A percentile compares a stretch with the other conserved stretches of the same genome.
Conservation (phyloP, 495 filamentous ascomycete genomes). For the Evernia prunastri region DNA sequence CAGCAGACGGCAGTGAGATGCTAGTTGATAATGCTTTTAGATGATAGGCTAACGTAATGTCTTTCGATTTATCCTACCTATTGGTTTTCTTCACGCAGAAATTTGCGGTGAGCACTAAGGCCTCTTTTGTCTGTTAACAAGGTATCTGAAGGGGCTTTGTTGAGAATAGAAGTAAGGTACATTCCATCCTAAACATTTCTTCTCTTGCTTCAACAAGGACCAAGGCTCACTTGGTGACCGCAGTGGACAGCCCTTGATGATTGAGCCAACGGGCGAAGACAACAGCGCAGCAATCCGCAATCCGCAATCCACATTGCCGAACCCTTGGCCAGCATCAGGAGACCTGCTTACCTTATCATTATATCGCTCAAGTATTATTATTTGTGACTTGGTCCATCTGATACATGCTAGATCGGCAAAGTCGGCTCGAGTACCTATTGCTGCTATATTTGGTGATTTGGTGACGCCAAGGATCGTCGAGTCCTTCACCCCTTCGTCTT, state of each 20-base stretch:
- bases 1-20: constrained; percentile 3
- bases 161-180: neutral
- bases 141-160: neutral
- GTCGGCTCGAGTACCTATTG: constrained; percentile 2
- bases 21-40: constrained; percentile 11
- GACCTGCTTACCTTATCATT: too few relatives aligned
- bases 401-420: neutral
- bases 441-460: constrained; percentile 3
- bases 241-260: too few relatives aligned
- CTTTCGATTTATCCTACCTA: neutral
- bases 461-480: constrained; percentile 5
- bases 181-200: too few relatives aligned
- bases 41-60: too few relatives aligned
- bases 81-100: neutral
- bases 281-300: neutral
- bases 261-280: neutral
- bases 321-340: neutral
- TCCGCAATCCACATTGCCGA: neutral
- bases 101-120: neutral
- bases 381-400: neutral
- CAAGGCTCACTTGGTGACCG: neutral
- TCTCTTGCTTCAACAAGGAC: too few relatives aligned
- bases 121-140: neutral
- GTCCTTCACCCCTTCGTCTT: neutral
- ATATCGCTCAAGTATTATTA: neutral